Base-by-base conservation (phyloP, 768 basidiomycete genomes). In the Trametes sanguinea region DNA sequence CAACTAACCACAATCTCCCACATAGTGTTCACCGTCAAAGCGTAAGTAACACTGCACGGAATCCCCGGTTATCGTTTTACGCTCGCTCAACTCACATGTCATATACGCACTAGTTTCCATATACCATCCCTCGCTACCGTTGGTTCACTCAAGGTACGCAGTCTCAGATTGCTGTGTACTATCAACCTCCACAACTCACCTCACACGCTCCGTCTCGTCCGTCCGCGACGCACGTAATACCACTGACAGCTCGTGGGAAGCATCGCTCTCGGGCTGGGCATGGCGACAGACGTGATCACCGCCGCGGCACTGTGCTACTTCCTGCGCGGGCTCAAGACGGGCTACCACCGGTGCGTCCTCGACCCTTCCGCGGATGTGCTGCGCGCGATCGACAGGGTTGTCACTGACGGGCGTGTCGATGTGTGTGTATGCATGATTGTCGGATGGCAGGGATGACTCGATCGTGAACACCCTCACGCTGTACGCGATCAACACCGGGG, bases 401-500 rank as follows among this genome's bases (percentile, higher is more conserved):
- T 37, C 35, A 37, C 27, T 50, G 47, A 50, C 8, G 8, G 5
- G 6, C 30, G 27, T 29, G 22, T 53, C 35, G 5, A 16, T 6
- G 32, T 11, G 51, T 9, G 14, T 6, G 3, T 27, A 22, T 17
- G 13, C 39, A 17, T 10, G 27, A 32, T n/a, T 14, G 44, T 40
- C 55, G 43, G 16, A 3, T 3, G 6, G 27, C 67, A 87, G 85
- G 56, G 78, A 81, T 29, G 80, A 88, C 69, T 78, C 83, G 0
- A 73, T 87, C 27, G 79, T 88, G 43, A 85, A 82, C 62, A 78
- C 66, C 4, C 73, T 89, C 17, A 83, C 76, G 5, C 66, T 84
- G 17, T 87, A 87, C 62, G 85, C 86, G 14, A 74, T 88, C 44
- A 86, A 84, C 63, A 87, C 86, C 0, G 87, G 87, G 16, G 74